A percentile compares a stretch with the other conserved stretches of the same genome.
These are phyloP conservation scores for Arthroderma sp. DNA, from an alignment of 2,329 filamentous ascomycete species.

Conservation along the genomic window DNA sequence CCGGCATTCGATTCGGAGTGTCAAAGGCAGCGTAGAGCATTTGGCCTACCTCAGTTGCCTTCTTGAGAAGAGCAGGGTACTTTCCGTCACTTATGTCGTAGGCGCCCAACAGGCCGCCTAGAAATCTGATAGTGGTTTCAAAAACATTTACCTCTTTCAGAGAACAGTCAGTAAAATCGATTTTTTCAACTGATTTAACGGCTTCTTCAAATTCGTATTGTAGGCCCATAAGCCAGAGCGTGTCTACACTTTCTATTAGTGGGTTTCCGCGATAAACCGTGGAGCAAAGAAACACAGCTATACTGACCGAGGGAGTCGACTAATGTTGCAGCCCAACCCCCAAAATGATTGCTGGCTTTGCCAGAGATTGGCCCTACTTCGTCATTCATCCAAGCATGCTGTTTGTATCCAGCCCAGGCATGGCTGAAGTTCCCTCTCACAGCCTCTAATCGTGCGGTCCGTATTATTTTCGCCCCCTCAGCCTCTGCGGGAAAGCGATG, in stretches of 20 bases:
- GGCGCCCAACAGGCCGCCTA: slow-evolving; percentile 40
- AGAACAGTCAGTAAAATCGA: slow-evolving; percentile 39
- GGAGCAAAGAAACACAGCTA: not conserved
- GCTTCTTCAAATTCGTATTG: slow-evolving; percentile 44
- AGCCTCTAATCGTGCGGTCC: slow-evolving; percentile 15
- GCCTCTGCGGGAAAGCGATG: slow-evolving; percentile 1
- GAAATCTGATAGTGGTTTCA: slow-evolving; percentile 40
- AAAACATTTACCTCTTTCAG: slow-evolving; percentile 30
- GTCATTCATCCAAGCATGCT: slow-evolving; percentile 50
- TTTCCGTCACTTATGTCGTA: slow-evolving; percentile 36
- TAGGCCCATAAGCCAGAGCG: slow-evolving; percentile 50
- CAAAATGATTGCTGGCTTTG: slow-evolving; percentile 43
- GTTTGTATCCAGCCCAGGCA: slow-evolving; percentile 48
- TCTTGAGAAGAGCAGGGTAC: slow-evolving; percentile 35
- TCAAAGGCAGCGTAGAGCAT: slow-evolving; percentile 38
- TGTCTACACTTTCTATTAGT: slow-evolving; percentile 35
- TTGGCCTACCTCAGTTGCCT: slow-evolving; percentile 42
- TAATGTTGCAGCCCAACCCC: slow-evolving; percentile 48
- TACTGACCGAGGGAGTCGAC: slow-evolving; percentile 34
- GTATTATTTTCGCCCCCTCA: not conserved
- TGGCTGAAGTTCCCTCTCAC: slow-evolving; percentile 41
- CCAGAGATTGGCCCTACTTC: slow-evolving; percentile 48
- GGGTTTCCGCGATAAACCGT: not conserved
- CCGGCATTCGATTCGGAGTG: slow-evolving; percentile 18
- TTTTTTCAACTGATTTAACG: slow-evolving; percentile 36